These are phyloP conservation scores for Neopestalotiopsis clavispora DNA, from an alignment of 2,329 filamentous ascomycete species.

Conservation along the genomic window DNA sequence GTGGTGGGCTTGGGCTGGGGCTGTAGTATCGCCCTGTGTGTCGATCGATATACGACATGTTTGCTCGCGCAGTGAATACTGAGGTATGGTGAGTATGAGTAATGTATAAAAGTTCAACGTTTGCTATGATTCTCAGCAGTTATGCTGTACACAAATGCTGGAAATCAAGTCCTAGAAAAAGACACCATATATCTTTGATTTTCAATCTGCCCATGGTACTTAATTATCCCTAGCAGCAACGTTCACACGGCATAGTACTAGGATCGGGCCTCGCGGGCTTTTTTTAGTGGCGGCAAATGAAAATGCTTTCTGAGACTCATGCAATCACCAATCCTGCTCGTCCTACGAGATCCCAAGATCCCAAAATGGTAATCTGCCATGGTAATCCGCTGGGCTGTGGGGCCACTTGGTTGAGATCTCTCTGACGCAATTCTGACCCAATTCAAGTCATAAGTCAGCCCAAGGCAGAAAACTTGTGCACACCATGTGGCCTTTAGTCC, in stretches of 20 bases:
- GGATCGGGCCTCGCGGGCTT: not conserved
- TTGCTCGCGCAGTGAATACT: not conserved
- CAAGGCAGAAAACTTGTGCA: not conserved
- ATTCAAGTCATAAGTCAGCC: not conserved
- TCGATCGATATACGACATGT: slow-evolving; percentile 1
- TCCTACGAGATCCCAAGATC: not conserved
- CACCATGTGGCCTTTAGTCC: not conserved
- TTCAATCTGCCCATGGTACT: not conserved
- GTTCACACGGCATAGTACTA: not conserved
- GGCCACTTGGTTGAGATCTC: not conserved
- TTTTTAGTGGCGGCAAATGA: not conserved
- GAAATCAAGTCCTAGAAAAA: not conserved
- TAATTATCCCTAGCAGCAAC: not conserved
- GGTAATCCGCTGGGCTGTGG: not conserved
- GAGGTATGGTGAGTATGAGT: not conserved
- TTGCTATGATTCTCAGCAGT: too few species aligned
- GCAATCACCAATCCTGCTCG: not conserved
- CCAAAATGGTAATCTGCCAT: not conserved
- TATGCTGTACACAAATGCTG: not conserved
- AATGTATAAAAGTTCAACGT: too few species aligned
- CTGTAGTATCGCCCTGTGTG: slow-evolving; percentile 5
- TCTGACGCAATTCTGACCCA: slow-evolving; percentile 2
- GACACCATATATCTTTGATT: not conserved
- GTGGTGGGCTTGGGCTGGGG: slow-evolving; percentile 1
- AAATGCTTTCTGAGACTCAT: not conserved